Base-by-base conservation (phyloP, 2,329 filamentous ascomycete species). In the Botrytis cinerea region DNA sequence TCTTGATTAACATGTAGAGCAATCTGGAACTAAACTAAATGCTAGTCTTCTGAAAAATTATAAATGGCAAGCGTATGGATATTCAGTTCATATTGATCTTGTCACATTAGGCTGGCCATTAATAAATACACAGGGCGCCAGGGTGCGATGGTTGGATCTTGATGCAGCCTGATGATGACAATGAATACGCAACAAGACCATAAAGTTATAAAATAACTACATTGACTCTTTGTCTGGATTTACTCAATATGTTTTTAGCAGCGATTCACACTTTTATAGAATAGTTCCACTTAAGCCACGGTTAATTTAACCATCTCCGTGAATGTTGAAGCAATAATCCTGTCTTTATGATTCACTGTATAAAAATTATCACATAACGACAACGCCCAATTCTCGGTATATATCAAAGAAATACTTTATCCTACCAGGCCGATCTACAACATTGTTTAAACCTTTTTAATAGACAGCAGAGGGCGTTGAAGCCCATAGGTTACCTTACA, bases 21-120 rank as follows among this genome's bases (percentile, higher is more conserved):
- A 2, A 7, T 10, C 14, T 18, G 20, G 20, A 9, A 12, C 38
- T 4, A 7, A 54, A 1, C 0, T 20, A 38, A 9, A n/a, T 0
- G 12, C 12, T 14, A 1, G 2, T 38, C 2, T 28, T 28, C n/a
- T 67, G 32, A 2, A 10, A 4, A 28, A 9, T 28, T n/a, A 1
- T 67, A 16, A 16, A 57, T 28, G 14, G 51, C 14, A 9, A 28
- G 14, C 2, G 18, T 57, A 18, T 28, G n/a, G 18, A 14, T 3
- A 57, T 28, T 28, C 28, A 14, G 6, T 18, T 28, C 14, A 12
- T 57, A 18, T 28, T 0, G 7, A 57, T 32, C 6, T 18, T 57
- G 48, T 54, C 14, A n/a, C 2, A 54, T 16, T 54, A n/a, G 25
- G 48, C 12, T 7, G 48, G 12, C 48, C 14, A 25, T 16, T 14